Evolutionary conservation across 192 early-diverging fungal genomes (phyloP).

Genomic region (Podila epigama): DNA sequence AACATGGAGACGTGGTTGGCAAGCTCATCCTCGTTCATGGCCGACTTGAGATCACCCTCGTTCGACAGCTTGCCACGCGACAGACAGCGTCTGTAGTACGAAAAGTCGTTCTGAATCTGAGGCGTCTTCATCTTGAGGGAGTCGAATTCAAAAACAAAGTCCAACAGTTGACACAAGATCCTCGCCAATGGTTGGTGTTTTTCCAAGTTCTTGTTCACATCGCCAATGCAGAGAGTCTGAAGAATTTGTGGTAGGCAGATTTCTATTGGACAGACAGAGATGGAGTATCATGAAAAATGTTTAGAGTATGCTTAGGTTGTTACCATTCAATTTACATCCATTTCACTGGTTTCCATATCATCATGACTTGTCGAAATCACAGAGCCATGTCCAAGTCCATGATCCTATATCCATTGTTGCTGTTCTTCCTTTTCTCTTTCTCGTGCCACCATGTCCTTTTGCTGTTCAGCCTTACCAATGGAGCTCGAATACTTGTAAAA

Average conservation of each 20-base stretch:
- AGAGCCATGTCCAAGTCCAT: constrained; percentile 4
- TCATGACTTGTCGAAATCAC: not conserved
- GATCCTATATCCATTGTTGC: not conserved
- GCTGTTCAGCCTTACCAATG: constrained; percentile 68
- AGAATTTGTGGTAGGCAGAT: constrained; percentile 68
- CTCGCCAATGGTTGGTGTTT: constrained; percentile 81
- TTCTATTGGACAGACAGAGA: constrained; percentile 52
- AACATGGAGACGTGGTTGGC: constrained; percentile 97
- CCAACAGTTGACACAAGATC: constrained; percentile 82
- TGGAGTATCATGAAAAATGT: constrained; percentile 8
- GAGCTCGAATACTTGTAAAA: constrained; percentile 83
- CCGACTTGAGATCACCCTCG: constrained; percentile 66
- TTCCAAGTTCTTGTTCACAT: constrained; percentile 71
- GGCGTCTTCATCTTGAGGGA: constrained; percentile 88
- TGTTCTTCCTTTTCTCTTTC: too few species aligned
- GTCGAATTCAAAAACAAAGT: constrained; percentile 93
- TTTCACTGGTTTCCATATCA: not conserved
- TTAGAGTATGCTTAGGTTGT: too few species aligned
- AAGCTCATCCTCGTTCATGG: constrained; percentile 81
- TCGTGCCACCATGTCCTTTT: too few species aligned
- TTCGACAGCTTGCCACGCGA: constrained; percentile 75
- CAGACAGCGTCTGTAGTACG: constrained; percentile 93
- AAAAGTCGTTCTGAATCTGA: constrained; percentile 96
- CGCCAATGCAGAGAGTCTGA: constrained; percentile 70
- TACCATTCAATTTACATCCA: too few species aligned